A percentile compares a stretch with the other conserved stretches of the same genome.
Evolutionary conservation across 164 flowering plant species (phyloP).

Genomic region (Taxillus chinensis): DNA sequence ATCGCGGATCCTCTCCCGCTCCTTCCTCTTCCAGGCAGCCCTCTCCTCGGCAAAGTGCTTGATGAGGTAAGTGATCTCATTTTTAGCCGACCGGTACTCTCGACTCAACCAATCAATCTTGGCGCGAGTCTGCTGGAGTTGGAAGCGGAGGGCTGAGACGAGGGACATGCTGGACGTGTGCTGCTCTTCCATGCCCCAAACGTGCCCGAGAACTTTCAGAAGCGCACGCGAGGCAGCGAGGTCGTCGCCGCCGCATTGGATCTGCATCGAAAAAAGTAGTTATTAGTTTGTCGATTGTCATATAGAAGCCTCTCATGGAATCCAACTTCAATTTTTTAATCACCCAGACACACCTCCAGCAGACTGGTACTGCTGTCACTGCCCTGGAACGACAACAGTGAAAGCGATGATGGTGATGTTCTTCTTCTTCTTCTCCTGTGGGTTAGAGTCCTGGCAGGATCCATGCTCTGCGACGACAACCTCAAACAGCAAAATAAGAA

Average conservation of each 20-base stretch:
- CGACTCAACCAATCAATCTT: slow-evolving; percentile 32
- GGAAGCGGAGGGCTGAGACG: slow-evolving; percentile 33
- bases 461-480: slow-evolving; percentile 24
- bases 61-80: slow-evolving; percentile 24
- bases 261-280: slow-evolving; percentile 16
- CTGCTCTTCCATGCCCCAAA: slow-evolving; percentile 27
- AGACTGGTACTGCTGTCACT: slow-evolving; percentile 16
- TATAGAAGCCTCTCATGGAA: too few species aligned
- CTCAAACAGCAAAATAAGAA: too few species aligned
- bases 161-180: slow-evolving; percentile 29
- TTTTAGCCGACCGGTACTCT: slow-evolving; percentile 17
- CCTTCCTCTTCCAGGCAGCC: slow-evolving; percentile 35
- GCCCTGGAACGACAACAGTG: too few species aligned
- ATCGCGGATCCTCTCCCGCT: slow-evolving; percentile 22
- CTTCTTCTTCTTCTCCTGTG: slow-evolving; percentile 26
- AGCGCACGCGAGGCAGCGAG: slow-evolving; percentile 44
- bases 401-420: too few species aligned
- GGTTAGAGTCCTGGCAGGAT: slow-evolving; percentile 13
- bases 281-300: too few species aligned
- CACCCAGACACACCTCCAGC: slow-evolving; percentile 23
- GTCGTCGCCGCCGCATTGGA: slow-evolving; percentile 16
- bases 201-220: slow-evolving; percentile 33
- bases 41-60: slow-evolving; percentile 42
- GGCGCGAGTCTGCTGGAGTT: slow-evolving; percentile 35
- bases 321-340: too few species aligned